These are phyloP conservation scores for Micractinium conductrix DNA, from an alignment of 139 green algal species.

Conservation along the genomic window DNA sequence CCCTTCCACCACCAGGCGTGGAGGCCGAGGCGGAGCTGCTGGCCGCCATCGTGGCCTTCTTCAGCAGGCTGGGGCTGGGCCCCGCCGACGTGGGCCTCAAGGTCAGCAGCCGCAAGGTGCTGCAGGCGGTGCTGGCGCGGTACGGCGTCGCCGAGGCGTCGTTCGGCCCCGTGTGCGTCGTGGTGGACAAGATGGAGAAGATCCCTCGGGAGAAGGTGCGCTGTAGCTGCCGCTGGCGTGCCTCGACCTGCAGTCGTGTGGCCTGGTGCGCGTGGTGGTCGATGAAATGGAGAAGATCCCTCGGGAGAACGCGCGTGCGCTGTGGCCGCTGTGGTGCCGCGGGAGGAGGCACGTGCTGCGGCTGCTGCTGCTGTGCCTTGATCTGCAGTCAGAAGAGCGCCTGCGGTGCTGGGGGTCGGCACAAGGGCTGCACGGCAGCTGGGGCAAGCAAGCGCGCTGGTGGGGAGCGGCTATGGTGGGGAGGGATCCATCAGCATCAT, in stretches of 20 bases:
- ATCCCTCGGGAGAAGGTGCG: conserved; percentile 66
- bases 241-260: conserved; percentile 76
- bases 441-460: too few species aligned
- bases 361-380: not conserved
- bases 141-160: conserved; percentile 70
- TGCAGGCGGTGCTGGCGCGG: conserved; percentile 71
- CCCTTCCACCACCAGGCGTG: too few species aligned
- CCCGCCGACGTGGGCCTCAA: conserved; percentile 90
- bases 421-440: too few species aligned
- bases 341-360: not conserved
- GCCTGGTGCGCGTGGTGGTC: conserved; percentile 89
- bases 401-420: not conserved
- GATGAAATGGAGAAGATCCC: conserved; percentile 96
- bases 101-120: conserved; percentile 91
- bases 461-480: too few species aligned
- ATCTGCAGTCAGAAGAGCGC: not conserved
- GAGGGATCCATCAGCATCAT: not conserved
- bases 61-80: conserved; percentile 80
- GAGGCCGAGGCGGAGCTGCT: conserved; percentile 97
- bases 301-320: conserved; percentile 50
- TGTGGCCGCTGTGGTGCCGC: conserved; percentile 34
- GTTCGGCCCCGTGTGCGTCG: conserved; percentile 87
- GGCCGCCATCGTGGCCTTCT: conserved; percentile 90
- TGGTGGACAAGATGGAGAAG: conserved; percentile 98
- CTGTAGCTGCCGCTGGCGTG: conserved; percentile 55